Conservation (phyloP, 2,329 filamentous ascomycete genomes). For the Plectosphaerella plurivora region DNA sequence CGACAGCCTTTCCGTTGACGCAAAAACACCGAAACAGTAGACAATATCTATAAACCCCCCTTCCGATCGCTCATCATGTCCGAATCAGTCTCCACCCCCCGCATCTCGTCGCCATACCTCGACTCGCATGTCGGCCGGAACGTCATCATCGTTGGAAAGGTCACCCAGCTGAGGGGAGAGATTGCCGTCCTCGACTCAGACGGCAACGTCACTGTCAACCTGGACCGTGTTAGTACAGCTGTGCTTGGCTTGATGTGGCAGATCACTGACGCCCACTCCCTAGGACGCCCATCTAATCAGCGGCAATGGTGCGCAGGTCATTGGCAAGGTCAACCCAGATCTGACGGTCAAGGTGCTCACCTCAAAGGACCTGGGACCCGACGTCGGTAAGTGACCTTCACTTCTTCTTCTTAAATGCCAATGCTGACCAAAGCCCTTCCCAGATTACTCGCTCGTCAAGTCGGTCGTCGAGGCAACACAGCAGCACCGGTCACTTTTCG, state of each 20-base stretch:
- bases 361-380: slow-evolving; percentile 63
- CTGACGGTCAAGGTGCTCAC: slow-evolving; percentile 66
- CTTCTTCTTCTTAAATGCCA: background rate
- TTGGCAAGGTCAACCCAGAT: slow-evolving; percentile 75
- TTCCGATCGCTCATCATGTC: slow-evolving; percentile 46
- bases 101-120: slow-evolving; percentile 77
- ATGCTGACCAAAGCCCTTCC: background rate
- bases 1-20: too few relatives aligned
- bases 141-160: slow-evolving; percentile 82
- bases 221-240: slow-evolving; percentile 62
- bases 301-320: slow-evolving; percentile 69
- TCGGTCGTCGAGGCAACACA: slow-evolving; percentile 85
- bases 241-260: background rate
- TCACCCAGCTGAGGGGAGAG: slow-evolving; percentile 76
- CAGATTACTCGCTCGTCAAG: slow-evolving; percentile 72
- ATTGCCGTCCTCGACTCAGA: slow-evolving; percentile 75
- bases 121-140: slow-evolving; percentile 69
- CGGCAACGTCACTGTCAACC: slow-evolving; percentile 67
- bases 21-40: background rate
- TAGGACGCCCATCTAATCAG: slow-evolving; percentile 68
- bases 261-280: background rate
- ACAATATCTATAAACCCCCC: background rate
- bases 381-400: slow-evolving; percentile 55
- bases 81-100: slow-evolving; percentile 66
- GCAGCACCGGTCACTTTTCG: slow-evolving; percentile 73